Base-by-base conservation (phyloP, 352 stramenopile genomes). In the Globisporangium uncinulatum region DNA sequence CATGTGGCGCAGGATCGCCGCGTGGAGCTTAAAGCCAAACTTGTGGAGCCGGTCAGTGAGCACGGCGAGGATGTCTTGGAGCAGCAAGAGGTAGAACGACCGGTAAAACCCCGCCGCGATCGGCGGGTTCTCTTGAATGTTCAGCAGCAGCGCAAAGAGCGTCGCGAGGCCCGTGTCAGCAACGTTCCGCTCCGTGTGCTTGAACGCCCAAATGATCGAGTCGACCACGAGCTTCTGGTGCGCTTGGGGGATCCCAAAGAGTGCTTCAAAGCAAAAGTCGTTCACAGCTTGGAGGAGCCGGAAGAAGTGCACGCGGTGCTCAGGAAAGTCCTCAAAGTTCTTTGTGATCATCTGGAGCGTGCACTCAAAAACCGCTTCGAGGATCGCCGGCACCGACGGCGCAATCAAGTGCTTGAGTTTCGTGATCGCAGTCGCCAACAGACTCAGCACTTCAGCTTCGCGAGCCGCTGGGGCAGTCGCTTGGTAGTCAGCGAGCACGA, bases 341-440 rank as follows among this genome's bases (percentile, higher is more conserved):
- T 89, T 95, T 7, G 97, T 99, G 69, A 99, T 99, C 96, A 99
- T 99, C 69, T 99, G 88, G 31, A 99, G 77, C 42, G 97, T 99
- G 66, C 92, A 97, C 77, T 99, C 94, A 69, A 99, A 99, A 29
- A 99, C 94, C 52, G 94, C 84, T 59, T 99, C 93, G 68, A 99
- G 90, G 49, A 99, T 98, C 61, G 86, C 79, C 13, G 97, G 95
- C 36, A 99, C 94, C 1, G 65, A 83, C 19, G 76, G 71, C 8
- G 77, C 84, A 48, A 95, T 91, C 21, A 81, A 77, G 54, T 73
- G 89, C 65, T 98, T 98, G 31, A 99, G 78, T 62, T 98, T 98
- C 67, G 98, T 96, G 59, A 99, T 94, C 52, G 96, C 93, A 17
- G 94, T 97, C 6, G 97, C 89, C 39, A 99, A 90, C 29, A 99